A percentile compares a stretch with the other conserved stretches of the same genome.
phyloP scores from a whole-genome alignment of 2,329 filamentous ascomycete genomes.

The Hypoxylon sp. region DNA sequence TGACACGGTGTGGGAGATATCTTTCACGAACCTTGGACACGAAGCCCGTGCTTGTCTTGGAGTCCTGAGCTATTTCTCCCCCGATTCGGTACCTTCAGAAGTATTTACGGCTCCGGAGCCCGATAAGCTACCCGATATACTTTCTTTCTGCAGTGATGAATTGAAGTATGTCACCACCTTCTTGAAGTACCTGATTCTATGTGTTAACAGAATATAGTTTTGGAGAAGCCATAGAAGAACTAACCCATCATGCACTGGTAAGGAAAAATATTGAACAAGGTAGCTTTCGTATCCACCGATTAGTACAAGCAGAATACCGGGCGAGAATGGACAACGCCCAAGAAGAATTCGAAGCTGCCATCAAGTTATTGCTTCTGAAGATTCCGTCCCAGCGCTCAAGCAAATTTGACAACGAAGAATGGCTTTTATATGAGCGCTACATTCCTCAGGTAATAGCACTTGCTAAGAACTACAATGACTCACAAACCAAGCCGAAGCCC shows the following conservation, averaged over 20 bases:
- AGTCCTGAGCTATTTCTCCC: slow-evolving; percentile 17
- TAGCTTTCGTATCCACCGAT: slow-evolving; percentile 18
- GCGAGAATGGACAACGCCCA: slow-evolving; percentile 20
- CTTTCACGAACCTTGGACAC: slow-evolving; percentile 6
- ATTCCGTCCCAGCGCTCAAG: slow-evolving; percentile 17
- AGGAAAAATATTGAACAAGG: slow-evolving; percentile 20
- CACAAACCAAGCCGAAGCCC: slow-evolving; percentile 10
- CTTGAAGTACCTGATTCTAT: background rate
- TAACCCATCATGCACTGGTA: slow-evolving; percentile 17
- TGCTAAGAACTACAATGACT: slow-evolving; percentile 19
- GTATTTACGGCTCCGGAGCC: slow-evolving; percentile 2
- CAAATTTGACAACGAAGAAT: slow-evolving; percentile 21
- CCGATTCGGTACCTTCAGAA: slow-evolving; percentile 12
- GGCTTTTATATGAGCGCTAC: slow-evolving; percentile 19
- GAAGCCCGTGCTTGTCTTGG: slow-evolving; percentile 18
- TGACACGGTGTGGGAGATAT: slow-evolving; percentile 25
- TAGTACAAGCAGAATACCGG: slow-evolving; percentile 25
- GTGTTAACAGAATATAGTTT: slow-evolving; percentile 14
- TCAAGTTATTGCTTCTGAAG: slow-evolving; percentile 13
- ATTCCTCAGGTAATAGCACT: slow-evolving; percentile 23
- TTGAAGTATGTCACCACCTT: slow-evolving; percentile 11
- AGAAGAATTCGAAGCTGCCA: slow-evolving; percentile 19
- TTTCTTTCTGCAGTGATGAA: slow-evolving; percentile 18
- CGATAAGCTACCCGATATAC: background rate
- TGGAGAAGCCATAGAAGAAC: slow-evolving; percentile 17